Conservation (phyloP, 129 eudicot genomes). For the Glebionis coronaria region DNA sequence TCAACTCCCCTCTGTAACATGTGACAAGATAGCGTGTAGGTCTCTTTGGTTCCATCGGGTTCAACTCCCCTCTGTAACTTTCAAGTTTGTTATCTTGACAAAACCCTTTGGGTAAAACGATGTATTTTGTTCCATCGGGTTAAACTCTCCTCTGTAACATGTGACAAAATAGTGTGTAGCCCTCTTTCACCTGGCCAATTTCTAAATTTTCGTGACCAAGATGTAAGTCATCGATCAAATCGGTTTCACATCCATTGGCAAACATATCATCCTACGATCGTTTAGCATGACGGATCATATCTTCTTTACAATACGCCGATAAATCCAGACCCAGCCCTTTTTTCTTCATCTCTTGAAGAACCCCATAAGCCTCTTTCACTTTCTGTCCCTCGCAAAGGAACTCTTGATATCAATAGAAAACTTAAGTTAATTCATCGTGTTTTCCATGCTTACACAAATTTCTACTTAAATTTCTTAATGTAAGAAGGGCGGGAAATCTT, state of each 20-base stretch:
- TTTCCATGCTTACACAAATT: too few relatives aligned
- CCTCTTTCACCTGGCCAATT: too few relatives aligned
- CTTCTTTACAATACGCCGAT: constrained; percentile 66
- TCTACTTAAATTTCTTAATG: too few relatives aligned
- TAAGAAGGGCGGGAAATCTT: too few relatives aligned
- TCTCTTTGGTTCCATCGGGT: too few relatives aligned
- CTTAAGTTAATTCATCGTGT: constrained; percentile 46
- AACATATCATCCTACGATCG: constrained; percentile 96
- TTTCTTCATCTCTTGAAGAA: constrained; percentile 74
- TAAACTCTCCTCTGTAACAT: constrained; percentile 56
- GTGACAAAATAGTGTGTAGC: too few relatives aligned
- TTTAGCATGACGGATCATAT: constrained; percentile 83
- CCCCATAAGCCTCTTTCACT: too few relatives aligned
- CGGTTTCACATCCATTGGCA: too few relatives aligned
- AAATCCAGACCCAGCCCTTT: constrained; percentile 64
- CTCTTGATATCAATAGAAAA: constrained; percentile 38
- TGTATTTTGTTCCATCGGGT: constrained; percentile 51
- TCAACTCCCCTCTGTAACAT: too few relatives aligned
- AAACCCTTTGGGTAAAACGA: constrained; percentile 54
- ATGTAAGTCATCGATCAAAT: constrained; percentile 63
- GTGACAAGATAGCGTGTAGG: too few relatives aligned
- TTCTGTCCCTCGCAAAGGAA: too few relatives aligned
- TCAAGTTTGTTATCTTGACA: constrained; percentile 56
- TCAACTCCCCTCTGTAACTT: too few relatives aligned
- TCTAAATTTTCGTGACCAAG: constrained; percentile 52